phyloP scores from a whole-genome alignment of 1,284 basidiomycete genomes.

The Peniophora sp. region DNA sequence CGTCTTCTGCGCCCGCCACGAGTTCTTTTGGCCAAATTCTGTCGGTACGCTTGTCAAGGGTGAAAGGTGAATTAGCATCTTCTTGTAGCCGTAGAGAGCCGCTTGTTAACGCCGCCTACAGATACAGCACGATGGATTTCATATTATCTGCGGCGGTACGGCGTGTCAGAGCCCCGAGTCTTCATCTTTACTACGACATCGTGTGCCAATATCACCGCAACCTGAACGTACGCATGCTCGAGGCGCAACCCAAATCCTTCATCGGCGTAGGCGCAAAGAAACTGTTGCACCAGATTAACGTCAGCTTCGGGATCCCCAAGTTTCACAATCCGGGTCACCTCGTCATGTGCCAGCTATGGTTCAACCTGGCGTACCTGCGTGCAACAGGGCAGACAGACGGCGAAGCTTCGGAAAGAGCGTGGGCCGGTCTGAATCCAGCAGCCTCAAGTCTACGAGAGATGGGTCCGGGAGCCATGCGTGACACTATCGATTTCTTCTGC shows the following conservation, averaged over 20 bases:
- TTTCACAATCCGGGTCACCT: constrained; percentile 13
- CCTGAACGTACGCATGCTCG: not conserved
- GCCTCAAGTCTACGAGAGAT: constrained; percentile 11
- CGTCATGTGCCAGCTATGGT: constrained; percentile 10
- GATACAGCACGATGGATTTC: not conserved
- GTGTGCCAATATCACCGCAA: not conserved
- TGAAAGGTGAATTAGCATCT: not conserved
- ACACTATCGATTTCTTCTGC: constrained; percentile 10
- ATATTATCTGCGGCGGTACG: not conserved
- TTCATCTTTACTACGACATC: not conserved
- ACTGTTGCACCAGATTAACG: not conserved
- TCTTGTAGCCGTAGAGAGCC: not conserved
- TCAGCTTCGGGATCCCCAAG: constrained; percentile 13
- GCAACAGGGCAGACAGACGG: constrained; percentile 11
- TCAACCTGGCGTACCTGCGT: constrained; percentile 16
- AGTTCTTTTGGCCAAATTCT: not conserved
- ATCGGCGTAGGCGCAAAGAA: not conserved
- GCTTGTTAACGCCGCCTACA: not conserved
- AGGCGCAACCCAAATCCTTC: not conserved
- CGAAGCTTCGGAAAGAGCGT: constrained; percentile 14
- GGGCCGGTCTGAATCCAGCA: constrained; percentile 11
- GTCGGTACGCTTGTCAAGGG: not conserved
- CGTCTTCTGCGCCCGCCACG: not conserved
- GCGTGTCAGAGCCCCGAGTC: not conserved
- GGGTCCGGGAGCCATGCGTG: constrained; percentile 6